Percentiles rank a stretch among this genome's conserved stretches.
These are phyloP conservation scores for Zelopaecilomyces penicillatus DNA, from an alignment of 2,329 filamentous ascomycete species.

Conservation along the genomic window DNA sequence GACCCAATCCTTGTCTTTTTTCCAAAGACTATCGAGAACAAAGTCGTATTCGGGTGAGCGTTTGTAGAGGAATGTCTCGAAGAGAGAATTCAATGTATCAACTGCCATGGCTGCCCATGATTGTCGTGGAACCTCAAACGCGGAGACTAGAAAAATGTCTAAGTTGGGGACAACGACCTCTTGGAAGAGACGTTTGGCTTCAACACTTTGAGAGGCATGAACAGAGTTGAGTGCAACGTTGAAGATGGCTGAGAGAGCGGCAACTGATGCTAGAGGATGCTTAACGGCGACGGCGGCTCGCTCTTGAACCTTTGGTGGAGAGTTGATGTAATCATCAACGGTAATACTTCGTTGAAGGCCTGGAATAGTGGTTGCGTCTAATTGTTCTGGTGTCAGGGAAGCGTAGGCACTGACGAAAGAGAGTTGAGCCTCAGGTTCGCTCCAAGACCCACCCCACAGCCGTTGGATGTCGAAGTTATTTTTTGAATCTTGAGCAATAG, in stretches of 20 bases:
- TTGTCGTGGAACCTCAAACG: slow-evolving; percentile 62
- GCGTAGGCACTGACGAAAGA: slow-evolving; percentile 90
- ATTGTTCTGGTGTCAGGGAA: slow-evolving; percentile 62
- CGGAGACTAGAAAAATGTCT: slow-evolving; percentile 70
- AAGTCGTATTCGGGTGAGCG: slow-evolving; percentile 73
- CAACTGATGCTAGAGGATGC: slow-evolving; percentile 81
- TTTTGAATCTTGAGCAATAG: slow-evolving; percentile 51
- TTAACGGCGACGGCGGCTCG: slow-evolving; percentile 57
- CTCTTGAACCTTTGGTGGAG: slow-evolving; percentile 40
- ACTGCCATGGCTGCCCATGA: slow-evolving; percentile 69
- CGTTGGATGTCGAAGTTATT: slow-evolving; percentile 68
- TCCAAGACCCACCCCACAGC: slow-evolving; percentile 88
- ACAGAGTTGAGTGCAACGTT: slow-evolving; percentile 54
- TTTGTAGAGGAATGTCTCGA: slow-evolving; percentile 77
- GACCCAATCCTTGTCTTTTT: slow-evolving; percentile 82
- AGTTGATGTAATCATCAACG: slow-evolving; percentile 44
- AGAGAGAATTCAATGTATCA: slow-evolving; percentile 67
- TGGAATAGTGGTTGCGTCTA: slow-evolving; percentile 80
- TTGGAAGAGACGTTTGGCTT: slow-evolving; percentile 58
- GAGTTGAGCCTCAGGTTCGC: slow-evolving; percentile 75
- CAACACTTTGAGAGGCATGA: slow-evolving; percentile 52
- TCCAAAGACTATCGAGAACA: slow-evolving; percentile 85
- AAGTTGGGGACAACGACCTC: slow-evolving; percentile 64
- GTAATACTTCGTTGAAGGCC: slow-evolving; percentile 72
- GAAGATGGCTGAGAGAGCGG: slow-evolving; percentile 66